Evolutionary conservation across 2,329 filamentous ascomycete genomes (phyloP).

Genomic region (Pezicula rhizophila): DNA sequence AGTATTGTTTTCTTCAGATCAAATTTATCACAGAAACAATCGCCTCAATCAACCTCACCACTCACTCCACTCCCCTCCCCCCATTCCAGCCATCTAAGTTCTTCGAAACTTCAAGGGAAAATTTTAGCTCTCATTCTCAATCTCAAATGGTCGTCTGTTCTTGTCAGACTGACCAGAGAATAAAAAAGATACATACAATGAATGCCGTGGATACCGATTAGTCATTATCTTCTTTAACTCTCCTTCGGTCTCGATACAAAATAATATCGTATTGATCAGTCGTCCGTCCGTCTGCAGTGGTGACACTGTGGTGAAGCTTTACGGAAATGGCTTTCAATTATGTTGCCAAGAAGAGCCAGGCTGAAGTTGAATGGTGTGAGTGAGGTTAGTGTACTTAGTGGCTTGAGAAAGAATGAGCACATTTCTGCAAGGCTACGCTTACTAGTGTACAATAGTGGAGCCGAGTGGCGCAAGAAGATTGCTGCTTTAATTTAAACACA

Average conservation of each 20-base stretch:
- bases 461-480: too few relatives aligned
- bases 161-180: neutral
- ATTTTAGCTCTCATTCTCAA: neutral
- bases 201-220: neutral
- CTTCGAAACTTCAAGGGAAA: neutral
- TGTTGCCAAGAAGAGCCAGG: too few relatives aligned
- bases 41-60: neutral
- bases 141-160: neutral
- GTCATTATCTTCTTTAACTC: neutral
- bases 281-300: too few relatives aligned
- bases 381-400: neutral
- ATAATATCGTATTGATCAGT: too few relatives aligned
- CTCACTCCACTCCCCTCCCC: too few relatives aligned
- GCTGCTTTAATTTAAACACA: too few relatives aligned
- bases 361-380: too few relatives aligned
- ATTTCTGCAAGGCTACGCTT: conserved; percentile 7
- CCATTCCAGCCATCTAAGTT: neutral
- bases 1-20: too few relatives aligned
- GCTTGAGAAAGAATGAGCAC: conserved; percentile 11
- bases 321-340: too few relatives aligned
- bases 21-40: neutral
- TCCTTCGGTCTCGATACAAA: neutral
- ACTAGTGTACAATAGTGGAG: too few relatives aligned
- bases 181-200: too few relatives aligned
- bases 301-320: too few relatives aligned